Evolutionary conservation across 2,329 filamentous ascomycete species (phyloP).

Genomic region (Fusarium transvaalense): DNA sequence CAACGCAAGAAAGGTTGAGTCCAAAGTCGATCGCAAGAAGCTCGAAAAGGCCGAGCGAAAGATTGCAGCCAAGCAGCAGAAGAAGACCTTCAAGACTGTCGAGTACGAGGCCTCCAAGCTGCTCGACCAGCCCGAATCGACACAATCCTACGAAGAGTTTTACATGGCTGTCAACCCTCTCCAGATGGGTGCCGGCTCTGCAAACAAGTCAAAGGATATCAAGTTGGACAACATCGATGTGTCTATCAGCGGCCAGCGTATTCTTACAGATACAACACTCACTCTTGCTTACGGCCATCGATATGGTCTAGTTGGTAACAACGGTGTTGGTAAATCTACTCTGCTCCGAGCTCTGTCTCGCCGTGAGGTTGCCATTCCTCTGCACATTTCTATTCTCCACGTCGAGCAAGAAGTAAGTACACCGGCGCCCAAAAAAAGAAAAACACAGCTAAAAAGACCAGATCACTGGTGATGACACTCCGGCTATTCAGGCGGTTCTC

Average conservation of each 20-base stretch:
- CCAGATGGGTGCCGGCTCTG: conserved; percentile 78
- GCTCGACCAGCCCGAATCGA: conserved; percentile 82
- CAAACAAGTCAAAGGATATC: conserved; percentile 97
- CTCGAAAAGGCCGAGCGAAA: conserved; percentile 98
- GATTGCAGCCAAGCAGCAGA: conserved; percentile 97
- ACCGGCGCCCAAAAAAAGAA: accelerated
- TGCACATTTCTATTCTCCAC: conserved; percentile 98
- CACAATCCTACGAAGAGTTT: conserved; percentile 98
- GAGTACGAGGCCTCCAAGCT: conserved; percentile 96
- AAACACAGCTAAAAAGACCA: conserved; percentile 52
- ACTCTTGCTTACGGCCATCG: conserved; percentile 92
- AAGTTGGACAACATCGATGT: conserved; percentile 98
- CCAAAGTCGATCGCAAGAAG: conserved; percentile 98
- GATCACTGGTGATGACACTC: conserved; percentile 95
- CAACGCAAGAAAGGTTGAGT: conserved; percentile 93
- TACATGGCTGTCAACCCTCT: conserved; percentile 99
- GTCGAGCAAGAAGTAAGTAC: conserved; percentile 90
- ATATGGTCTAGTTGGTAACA: conserved; percentile 98
- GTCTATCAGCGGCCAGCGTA: conserved; percentile 88
- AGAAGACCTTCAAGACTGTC: conserved; percentile 98
- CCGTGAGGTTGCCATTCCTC: conserved; percentile 93
- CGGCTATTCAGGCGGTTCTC: conserved; percentile 92
- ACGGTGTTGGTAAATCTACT: conserved; percentile 99
- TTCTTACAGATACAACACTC: conserved; percentile 89
- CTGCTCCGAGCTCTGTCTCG: conserved; percentile 89